Evolutionary conservation across 2,329 filamentous ascomycete species (phyloP), one percentile per base, ranked within the genome.

Genomic region (Aspergillus fumigatus): DNA sequence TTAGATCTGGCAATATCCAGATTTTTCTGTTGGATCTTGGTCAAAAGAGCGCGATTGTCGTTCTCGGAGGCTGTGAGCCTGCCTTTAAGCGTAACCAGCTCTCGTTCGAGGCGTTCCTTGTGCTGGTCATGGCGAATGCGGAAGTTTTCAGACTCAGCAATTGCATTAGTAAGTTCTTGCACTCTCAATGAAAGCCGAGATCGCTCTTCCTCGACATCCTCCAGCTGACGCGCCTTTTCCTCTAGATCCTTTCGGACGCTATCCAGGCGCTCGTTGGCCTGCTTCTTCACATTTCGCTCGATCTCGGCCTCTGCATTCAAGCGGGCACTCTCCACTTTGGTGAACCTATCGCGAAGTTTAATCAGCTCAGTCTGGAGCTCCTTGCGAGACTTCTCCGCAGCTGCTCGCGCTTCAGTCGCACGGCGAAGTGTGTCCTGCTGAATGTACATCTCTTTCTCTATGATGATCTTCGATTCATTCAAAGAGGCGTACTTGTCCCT

Each of bases 11-110:
- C 93, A 72, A 99, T 95, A 70, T 99, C 93, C 6, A 99, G 82
- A 29, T 95, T 94, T 79, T 97, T 97, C 68, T 97, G 93, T 68
- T 97, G 93, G 19, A 99, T 82, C 75, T 97, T 97, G 77, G 97
- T 97, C 62, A 97, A 82, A n/a, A 99, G 79, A 4, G 92, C 88
- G 52, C 91, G 88, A 67, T 97, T 97, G 75, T 97, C 93, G 66
- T 97, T 97, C 72, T 99, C 93, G 0, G 93, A 97, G 25, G 93
- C 94, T 7, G 88, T 83, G 43, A 99, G 80, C 23, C 93, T 88
- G 58, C 92, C 92, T 72, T 94, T 96, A 64, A 97, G 84, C 1
- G 93, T 97, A 23, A 90, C 88, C 6, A 97, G 82, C 70, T 99
- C 94, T 23, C 92, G 85, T 72, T 97, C 92, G 48, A 97, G 81